Evolutionary conservation across 805 yeast species (phyloP), one percentile per base, ranked within the genome.

Genomic region (Saturnispora zaruensis): DNA sequence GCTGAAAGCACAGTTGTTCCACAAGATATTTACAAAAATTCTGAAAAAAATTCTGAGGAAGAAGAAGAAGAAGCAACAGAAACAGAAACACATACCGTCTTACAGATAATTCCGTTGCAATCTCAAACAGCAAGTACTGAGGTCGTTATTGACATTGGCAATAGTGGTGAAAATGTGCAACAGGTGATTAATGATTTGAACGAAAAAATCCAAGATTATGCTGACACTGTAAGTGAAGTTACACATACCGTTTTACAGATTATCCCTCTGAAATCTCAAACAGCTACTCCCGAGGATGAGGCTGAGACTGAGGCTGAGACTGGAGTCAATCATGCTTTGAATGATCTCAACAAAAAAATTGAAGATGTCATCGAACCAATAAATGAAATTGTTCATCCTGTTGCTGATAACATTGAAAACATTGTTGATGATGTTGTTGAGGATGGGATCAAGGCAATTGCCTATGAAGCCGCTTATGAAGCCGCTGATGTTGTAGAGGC

Each of bases 41-140:
- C 11, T 18, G 14, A 36, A 13, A 23, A 7, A 7, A 16, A 18
- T 6, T 8, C 32, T 11, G n/a, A 36, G 11, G 37, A 33, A 33
- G 37, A n/a, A 33, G n/a, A 6, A 2, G 52, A 53, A 40, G 51
- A 46, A 8, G 42, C 25, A 21, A 57, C 53, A 25, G 57, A 54
- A 53, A 41, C 41, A 20, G 25, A 41, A 18, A 47, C 49, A 41
- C 38, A 26, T 16, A 42, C 36, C 18, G 45, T 46, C 41, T 23
- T 34, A 25, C 21, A 41, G 14, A 21, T 33, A 4, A 33, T 23
- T n/a, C 30, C 41, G 14, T 44, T 44, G 16, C 8, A 44, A 33
- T 18, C 46, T n/a, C 24, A 23, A 16, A 18, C 13, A 11, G 14
- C 41, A 21, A 14, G 6, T 8, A 41, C 16, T 26, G 44, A 41